These are phyloP conservation scores for Mycogone perniciosa DNA, from an alignment of 2,329 filamentous ascomycete genomes.

Conservation along the genomic window DNA sequence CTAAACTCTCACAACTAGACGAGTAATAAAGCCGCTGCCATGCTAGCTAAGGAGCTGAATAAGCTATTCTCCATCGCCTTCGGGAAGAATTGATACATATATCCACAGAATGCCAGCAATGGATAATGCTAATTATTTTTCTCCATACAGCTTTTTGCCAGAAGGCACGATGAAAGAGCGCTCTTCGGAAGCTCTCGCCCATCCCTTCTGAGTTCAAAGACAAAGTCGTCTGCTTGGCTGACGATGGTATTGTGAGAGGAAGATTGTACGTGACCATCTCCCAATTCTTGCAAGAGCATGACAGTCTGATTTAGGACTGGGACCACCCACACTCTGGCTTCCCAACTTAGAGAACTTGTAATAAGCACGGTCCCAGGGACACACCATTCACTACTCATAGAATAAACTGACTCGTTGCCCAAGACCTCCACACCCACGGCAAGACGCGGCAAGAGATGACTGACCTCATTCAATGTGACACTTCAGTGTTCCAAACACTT, in stretches of 20 bases:
- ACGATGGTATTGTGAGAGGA: conserved; percentile 80
- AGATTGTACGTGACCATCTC: conserved; percentile 16
- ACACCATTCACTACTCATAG: background rate
- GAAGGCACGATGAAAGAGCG: conserved; percentile 71
- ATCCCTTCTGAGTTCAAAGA: conserved; percentile 80
- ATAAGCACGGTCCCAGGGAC: conserved; percentile 17
- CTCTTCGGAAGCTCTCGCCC: conserved; percentile 81
- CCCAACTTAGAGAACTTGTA: conserved; percentile 3
- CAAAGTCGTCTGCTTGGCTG: conserved; percentile 75
- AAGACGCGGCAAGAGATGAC: conserved; percentile 33
- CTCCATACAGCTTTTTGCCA: conserved; percentile 48
- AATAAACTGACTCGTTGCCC: background rate
- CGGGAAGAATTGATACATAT: conserved; percentile 85
- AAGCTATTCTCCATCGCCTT: conserved; percentile 78
- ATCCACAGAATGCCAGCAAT: conserved; percentile 32
- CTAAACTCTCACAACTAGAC: conserved; percentile 44
- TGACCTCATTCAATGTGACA: conserved; percentile 35
- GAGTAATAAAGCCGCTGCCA: conserved; percentile 71
- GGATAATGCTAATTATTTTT: background rate
- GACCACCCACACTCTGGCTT: background rate
- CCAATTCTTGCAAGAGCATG: background rate
- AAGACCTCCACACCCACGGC: conserved; percentile 37
- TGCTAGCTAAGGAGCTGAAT: conserved; percentile 65
- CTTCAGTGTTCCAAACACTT: conserved; percentile 56
- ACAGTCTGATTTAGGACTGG: background rate